A percentile compares a stretch with the other conserved stretches of the same genome.
Conservation (phyloP, 257 asterid genomes). For the Solanum peruvianum region DNA sequence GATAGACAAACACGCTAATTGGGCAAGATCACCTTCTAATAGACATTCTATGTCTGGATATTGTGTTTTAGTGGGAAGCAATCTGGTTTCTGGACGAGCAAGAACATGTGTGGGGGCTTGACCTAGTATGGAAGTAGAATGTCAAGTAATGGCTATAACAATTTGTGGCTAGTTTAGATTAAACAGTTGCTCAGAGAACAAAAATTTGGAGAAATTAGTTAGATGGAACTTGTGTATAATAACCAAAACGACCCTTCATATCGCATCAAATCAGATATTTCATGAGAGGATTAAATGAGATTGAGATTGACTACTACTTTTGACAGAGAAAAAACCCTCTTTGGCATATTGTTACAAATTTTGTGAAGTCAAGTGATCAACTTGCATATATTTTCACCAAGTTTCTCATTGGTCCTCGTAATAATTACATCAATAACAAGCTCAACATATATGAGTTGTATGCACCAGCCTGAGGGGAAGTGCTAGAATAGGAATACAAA, state of each 20-base stretch:
- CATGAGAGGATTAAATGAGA: neutral
- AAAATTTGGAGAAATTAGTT: neutral
- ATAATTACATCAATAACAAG: neutral
- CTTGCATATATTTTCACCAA: neutral
- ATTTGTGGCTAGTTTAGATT: neutral
- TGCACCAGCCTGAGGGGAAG: neutral
- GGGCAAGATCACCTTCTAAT: neutral
- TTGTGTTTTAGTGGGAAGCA: neutral
- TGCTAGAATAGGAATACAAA: neutral
- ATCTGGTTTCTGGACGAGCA: neutral
- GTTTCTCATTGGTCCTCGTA: neutral
- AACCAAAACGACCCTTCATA: neutral
- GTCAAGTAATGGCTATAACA: neutral
- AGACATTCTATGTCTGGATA: neutral
- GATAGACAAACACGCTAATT: neutral
- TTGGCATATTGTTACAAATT: neutral
- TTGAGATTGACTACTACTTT: neutral
- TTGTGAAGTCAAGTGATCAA: neutral
- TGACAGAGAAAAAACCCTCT: neutral
- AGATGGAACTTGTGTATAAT: neutral
- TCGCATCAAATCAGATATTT: neutral
- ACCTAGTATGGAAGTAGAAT: neutral
- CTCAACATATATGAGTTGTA: neutral
- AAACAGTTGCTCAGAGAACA: neutral
- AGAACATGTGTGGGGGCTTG: neutral